phyloP scores from a whole-genome alignment of 2,329 filamentous ascomycete species.

The Ophiostoma fasciatum region DNA sequence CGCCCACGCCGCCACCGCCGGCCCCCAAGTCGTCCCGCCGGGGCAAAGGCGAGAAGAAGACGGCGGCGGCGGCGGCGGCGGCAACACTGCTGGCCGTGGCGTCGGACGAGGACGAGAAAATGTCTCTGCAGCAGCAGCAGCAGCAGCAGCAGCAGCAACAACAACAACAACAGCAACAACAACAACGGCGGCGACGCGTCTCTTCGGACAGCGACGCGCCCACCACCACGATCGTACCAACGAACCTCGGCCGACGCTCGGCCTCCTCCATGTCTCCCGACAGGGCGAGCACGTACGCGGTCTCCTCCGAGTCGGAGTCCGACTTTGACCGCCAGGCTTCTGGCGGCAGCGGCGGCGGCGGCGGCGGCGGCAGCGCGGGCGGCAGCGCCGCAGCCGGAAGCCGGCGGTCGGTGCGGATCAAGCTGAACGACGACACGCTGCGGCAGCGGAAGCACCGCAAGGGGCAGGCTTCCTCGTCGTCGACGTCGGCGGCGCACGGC shows the following conservation, averaged over 20 bases:
- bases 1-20: too few species aligned
- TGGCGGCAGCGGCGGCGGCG: slow-evolving; percentile 5
- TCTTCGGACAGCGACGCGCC: slow-evolving; percentile 6
- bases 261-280: slow-evolving; percentile 25
- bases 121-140: too few species aligned
- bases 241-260: too few species aligned
- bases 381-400: slow-evolving; percentile 25
- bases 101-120: slow-evolving; percentile 8
- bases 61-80: too few species aligned
- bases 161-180: too few species aligned
- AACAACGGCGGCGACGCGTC: neutral
- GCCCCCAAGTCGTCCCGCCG: too few species aligned
- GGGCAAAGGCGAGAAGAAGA: neutral
- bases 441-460: slow-evolving; percentile 59
- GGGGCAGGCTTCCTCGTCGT: slow-evolving; percentile 29
- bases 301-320: slow-evolving; percentile 58
- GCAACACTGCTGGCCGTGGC: too few species aligned
- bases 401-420: slow-evolving; percentile 78
- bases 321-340: slow-evolving; percentile 28
- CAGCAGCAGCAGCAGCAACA: too few species aligned
- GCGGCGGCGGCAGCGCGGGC: slow-evolving; percentile 6
- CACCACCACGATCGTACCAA: neutral
- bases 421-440: slow-evolving; percentile 65
- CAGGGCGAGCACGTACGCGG: slow-evolving; percentile 45
- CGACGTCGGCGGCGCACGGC: slow-evolving; percentile 19